A percentile compares a stretch with the other conserved stretches of the same genome.
phyloP scores from a whole-genome alignment of 1,284 basidiomycete genomes.

The Papiliotrema flavescens region DNA sequence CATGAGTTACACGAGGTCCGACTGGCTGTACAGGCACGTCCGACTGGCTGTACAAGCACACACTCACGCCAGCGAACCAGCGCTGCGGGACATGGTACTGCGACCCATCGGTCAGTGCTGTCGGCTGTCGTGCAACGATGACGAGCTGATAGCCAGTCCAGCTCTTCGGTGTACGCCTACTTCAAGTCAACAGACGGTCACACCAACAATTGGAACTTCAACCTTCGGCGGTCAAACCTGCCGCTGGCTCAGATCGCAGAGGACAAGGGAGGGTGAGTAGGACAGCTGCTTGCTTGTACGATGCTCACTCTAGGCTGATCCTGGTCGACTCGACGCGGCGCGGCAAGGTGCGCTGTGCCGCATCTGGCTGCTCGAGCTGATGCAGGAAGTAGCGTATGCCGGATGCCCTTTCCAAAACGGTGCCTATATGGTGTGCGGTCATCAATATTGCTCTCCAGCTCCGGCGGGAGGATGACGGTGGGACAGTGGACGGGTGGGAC shows the following conservation, averaged over 20 bases:
- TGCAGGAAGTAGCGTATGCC: slow-evolving; percentile 62
- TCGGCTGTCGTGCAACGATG: not conserved
- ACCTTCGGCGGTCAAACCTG: slow-evolving; percentile 78
- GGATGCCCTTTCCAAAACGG: slow-evolving; percentile 89
- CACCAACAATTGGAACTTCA: slow-evolving; percentile 78
- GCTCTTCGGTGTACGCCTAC: slow-evolving; percentile 59
- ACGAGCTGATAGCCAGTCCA: slow-evolving; percentile 16
- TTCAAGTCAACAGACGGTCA: slow-evolving; percentile 99
- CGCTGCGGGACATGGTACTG: slow-evolving; percentile 95
- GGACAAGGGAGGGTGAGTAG: slow-evolving; percentile 59
- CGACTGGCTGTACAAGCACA: too few species aligned
- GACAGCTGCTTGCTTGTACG: not conserved
- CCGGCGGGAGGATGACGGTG: slow-evolving; percentile 4
- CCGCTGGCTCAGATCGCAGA: slow-evolving; percentile 65
- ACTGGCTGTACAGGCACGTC: too few species aligned
- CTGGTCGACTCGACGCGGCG: slow-evolving; percentile 89
- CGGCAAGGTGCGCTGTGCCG: slow-evolving; percentile 59
- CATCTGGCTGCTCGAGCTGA: not conserved
- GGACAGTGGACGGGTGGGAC: slow-evolving; percentile 29
- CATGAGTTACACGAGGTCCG: too few species aligned
- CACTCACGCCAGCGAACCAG: slow-evolving; percentile 65
- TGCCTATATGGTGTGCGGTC: slow-evolving; percentile 94
- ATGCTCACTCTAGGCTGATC: slow-evolving; percentile 59
- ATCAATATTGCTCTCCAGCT: slow-evolving; percentile 67
- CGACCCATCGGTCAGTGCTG: slow-evolving; percentile 56